A percentile compares a stretch with the other conserved stretches of the same genome.
Evolutionary conservation across 768 basidiomycete genomes (phyloP).

Genomic region (Podaxis rugospora): DNA sequence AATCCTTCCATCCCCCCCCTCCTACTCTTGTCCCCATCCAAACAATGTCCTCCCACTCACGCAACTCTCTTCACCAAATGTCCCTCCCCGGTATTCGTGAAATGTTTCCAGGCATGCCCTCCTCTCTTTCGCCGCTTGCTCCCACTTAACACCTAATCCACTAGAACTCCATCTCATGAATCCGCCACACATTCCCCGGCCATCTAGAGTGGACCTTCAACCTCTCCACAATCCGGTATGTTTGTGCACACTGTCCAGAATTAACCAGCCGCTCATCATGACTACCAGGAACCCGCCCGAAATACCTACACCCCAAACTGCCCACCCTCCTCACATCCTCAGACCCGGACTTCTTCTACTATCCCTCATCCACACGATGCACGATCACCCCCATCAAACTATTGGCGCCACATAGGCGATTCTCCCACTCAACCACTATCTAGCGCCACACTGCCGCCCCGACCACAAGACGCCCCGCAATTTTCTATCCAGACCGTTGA

Average conservation of each 20-base stretch:
- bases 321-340: background rate
- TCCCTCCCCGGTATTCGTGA: slow-evolving; percentile 49
- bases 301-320: background rate
- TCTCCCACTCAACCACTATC: background rate
- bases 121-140: background rate
- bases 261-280: background rate
- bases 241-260: background rate
- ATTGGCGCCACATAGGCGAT: background rate
- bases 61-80: slow-evolving; percentile 6
- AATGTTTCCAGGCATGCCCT: slow-evolving; percentile 47
- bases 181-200: background rate
- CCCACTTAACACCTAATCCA: background rate
- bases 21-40: background rate
- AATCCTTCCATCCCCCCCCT: background rate
- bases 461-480: background rate
- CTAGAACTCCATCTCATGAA: slow-evolving; percentile 17
- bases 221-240: background rate
- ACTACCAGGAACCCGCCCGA: background rate
- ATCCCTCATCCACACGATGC: background rate
- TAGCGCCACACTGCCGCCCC: background rate
- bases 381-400: background rate
- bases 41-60: slow-evolving; percentile 6
- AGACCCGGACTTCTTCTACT: background rate
- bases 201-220: background rate
- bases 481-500: background rate